Evolutionary conservation across 495 filamentous ascomycete species (phyloP), one percentile per base, ranked within the genome.

Genomic region (Aspergillus indologenus): DNA sequence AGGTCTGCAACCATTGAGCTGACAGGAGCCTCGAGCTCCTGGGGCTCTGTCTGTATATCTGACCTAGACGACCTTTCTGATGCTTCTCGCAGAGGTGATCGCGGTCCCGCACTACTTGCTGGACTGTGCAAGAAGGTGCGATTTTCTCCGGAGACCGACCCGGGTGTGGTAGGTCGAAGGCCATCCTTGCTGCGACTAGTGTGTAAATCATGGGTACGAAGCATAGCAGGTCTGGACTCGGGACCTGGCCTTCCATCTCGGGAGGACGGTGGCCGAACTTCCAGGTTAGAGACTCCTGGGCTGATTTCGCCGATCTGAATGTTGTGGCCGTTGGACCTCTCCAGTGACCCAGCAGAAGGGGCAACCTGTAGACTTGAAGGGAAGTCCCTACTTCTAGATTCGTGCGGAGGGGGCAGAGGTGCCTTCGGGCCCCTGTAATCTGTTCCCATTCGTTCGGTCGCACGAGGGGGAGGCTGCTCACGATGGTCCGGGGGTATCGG

Each of bases 141-240:
- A 47, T 21, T 64, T 7, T 77, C 71, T 44, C 58, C 63, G 11
- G 65, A 50, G 31, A 53, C 59, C 17, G 71, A 71, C 0, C 58
- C 66, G 14, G 75, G 61, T 8, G 72, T 73, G 21, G 61, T 65
- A 26, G 71, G 73, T 14, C 67, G 71, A 48, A 70, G 51, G 19
- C 55, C 65, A 59, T 78, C 75, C 17, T 63, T 67, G 46, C 57
- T 68, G 24, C 60, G 69, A 56, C 62, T 63, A 49, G 62, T 52
- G 21, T 54, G 51, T 18, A 61, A 63, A 34, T 60, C 52, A 50
- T 71, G 54, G 56, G 54, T 49, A 60, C 65, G 56, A 49, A 54
- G 46, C 49, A 43, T 53, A 49, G n/a, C n/a, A n/a, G 68, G 21
- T 44, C 60, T 57, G 1, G 61, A 56, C 45, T 65, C 68, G 23